Base-by-base conservation (phyloP, 345 rosid genomes). In the Crucihimalaya himalaica region DNA sequence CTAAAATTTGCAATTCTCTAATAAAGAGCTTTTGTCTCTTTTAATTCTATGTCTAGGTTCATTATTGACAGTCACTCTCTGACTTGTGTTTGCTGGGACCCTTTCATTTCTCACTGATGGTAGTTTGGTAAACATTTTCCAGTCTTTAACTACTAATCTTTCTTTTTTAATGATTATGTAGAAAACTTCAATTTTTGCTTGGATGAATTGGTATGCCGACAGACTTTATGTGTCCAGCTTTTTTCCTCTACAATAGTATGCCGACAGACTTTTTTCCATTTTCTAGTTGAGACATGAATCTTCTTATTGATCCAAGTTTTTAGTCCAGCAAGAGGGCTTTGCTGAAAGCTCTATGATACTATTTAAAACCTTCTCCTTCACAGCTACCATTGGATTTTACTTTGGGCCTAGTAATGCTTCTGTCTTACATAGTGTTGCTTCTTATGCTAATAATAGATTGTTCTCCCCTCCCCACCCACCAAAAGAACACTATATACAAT, bases 241-340 rank as follows among this genome's bases (percentile, higher is more conserved):
- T 53, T 70, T 59, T 23, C 21, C 74, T 35, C 66, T 29, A 18
- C 46, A 70, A 57, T 28, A 57, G 66, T 47, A 70, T n/a, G 66
- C 37, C 34, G 58, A 47, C 47, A 16, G 10, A 45, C 10, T 20
- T 42, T 58, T n/a, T 34, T 32, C 53, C 13, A 9, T 31, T 32
- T 45, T 46, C 43, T n/a, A 28, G 18, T 68, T 19, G n/a, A 28
- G 45, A 43, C 15, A 69, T 56, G 11, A 31, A 14, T 40, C 8
- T 14, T 68, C 27, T 23, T 67, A 35, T 25, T 67, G 70, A 66
- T 9, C 2, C 9, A 43, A 6, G 35, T 61, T 27, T 63, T 62
- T 15, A 29, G 25, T 63, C 68, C n/a, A 28, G 12, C 27, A 63
- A 63, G 54, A 63, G 29, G 5, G 20, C 8, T 68, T 39, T 68